These are phyloP conservation scores for Trichoderma parareesei DNA, from an alignment of 495 filamentous ascomycete species.

Conservation along the genomic window DNA sequence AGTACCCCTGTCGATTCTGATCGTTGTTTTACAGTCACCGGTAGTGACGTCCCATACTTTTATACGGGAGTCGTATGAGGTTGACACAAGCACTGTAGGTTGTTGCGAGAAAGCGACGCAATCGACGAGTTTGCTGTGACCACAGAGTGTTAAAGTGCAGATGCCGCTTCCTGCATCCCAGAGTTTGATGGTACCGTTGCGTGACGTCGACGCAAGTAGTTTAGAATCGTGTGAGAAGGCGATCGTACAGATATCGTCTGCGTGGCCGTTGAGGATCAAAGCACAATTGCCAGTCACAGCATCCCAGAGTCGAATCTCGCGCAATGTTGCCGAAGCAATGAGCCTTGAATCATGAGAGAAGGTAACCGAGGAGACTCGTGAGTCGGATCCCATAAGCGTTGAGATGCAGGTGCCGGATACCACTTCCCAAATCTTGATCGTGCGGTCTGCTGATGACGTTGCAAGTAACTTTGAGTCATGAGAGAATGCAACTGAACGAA, in stretches of 20 bases:
- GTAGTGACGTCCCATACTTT: background rate
- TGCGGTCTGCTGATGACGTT: background rate
- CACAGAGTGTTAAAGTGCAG: no score
- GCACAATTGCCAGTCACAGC: background rate
- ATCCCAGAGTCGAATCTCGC: constrained; percentile 4
- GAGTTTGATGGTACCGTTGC: background rate
- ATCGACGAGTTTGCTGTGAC: no score
- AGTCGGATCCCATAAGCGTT: background rate
- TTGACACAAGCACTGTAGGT: background rate
- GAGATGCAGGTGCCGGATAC: background rate
- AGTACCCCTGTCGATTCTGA: background rate
- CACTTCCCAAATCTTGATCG: background rate
- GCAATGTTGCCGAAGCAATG: background rate
- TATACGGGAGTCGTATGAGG: background rate
- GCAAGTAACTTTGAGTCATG: background rate
- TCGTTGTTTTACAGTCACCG: background rate
- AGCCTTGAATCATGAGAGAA: constrained; percentile 10
- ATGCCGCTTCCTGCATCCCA: background rate
- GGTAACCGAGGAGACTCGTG: background rate
- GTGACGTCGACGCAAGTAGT: background rate
- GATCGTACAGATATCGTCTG: background rate
- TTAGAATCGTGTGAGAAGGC: constrained; percentile 11
- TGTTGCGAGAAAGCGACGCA: background rate
- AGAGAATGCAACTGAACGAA: constrained; percentile 15
- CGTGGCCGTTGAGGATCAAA: constrained; percentile 12